Base-by-base conservation (phyloP, 2,329 filamentous ascomycete species). In the Penicillium sp. region DNA sequence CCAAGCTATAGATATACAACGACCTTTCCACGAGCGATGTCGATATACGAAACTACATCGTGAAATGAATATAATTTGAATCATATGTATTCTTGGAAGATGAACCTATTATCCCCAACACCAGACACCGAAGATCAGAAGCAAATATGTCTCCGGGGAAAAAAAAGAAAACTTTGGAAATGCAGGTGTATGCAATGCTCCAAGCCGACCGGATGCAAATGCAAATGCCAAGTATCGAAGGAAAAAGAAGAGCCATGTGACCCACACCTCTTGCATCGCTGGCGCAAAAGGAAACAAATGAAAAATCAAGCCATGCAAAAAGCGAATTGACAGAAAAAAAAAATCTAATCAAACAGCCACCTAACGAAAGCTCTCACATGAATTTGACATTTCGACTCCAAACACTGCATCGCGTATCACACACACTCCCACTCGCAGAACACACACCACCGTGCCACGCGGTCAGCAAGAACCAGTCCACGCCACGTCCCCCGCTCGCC, bases 381-480 rank as follows among this genome's bases (percentile, higher is more conserved):
- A 54, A 53, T 47, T 50, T 47, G 36, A 22, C 52, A 43, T 61
- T 50, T 40, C 33, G 60, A 50, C 40, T 37, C 47, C 24, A 46
- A 46, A 40, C 11, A 22, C 52, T 51, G 40, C 9, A 31, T 31
- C 31, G 55, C 39, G 54, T 22, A 67, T 79, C 68, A 85, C 60
- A 80, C 76, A 74, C 83, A 85, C 66, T 86, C 83, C 86, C 86
- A 89, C 72, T 89, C 85, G 41, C 82, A 85, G 74, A 87, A 88
- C n/a, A 89, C 86, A 70, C 86, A 88, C 86, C 86, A 89, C 55
- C 86, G 81, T 13, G 86, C 86, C 67, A 83, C 86, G 33, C 86
- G 79, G 76, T 89, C 86, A 10, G 86, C 86, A 41, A 88, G 75
- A 54, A 89, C 86, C 31, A 89, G 69, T 0, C 85, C 86, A 56